A percentile compares a stretch with the other conserved stretches of the same genome.
phyloP scores from a whole-genome alignment of 2,329 filamentous ascomycete genomes.

The Aquanectria penicillioides region DNA sequence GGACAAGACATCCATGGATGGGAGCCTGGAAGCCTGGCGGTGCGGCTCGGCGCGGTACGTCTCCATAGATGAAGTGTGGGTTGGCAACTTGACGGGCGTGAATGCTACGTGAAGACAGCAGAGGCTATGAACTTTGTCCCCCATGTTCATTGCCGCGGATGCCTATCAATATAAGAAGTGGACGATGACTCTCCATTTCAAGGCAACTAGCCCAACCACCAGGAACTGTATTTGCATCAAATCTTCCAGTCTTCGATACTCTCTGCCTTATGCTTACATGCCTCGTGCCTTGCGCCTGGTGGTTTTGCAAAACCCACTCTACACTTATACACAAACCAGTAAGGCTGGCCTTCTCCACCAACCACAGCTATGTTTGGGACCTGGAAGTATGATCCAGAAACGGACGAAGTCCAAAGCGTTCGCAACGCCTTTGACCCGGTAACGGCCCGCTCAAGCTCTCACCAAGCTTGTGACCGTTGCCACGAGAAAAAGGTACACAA shows the following conservation, averaged over 20 bases:
- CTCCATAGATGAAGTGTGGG: conserved; percentile 12
- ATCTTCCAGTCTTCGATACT: too few species aligned
- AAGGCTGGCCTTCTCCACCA: conserved; percentile 6
- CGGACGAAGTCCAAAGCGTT: conserved; percentile 49
- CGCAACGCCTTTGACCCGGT: conserved; percentile 49
- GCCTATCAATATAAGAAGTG: conserved; percentile 20
- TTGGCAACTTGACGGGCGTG: neutral
- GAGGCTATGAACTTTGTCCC: conserved; percentile 12
- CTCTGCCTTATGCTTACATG: conserved; percentile 3
- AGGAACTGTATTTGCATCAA: neutral
- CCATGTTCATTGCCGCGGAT: conserved; percentile 5
- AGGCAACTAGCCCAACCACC: conserved; percentile 4
- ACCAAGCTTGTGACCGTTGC: conserved; percentile 52
- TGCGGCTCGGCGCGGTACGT: conserved; percentile 37
- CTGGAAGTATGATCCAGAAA: conserved; percentile 52
- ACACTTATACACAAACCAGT: conserved; percentile 6
- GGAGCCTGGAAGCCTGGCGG: conserved; percentile 37
- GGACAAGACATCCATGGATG: conserved; percentile 33
- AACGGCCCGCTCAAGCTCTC: conserved; percentile 50
- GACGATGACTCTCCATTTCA: conserved; percentile 6
- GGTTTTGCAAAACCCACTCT: conserved; percentile 14
- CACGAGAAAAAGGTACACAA: conserved; percentile 51
- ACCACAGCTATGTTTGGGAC: conserved; percentile 51
- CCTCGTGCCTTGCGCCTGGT: neutral
- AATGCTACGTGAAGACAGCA: neutral